phyloP scores from a whole-genome alignment of 495 filamentous ascomycete genomes.

The Acidomyces sp. region DNA sequence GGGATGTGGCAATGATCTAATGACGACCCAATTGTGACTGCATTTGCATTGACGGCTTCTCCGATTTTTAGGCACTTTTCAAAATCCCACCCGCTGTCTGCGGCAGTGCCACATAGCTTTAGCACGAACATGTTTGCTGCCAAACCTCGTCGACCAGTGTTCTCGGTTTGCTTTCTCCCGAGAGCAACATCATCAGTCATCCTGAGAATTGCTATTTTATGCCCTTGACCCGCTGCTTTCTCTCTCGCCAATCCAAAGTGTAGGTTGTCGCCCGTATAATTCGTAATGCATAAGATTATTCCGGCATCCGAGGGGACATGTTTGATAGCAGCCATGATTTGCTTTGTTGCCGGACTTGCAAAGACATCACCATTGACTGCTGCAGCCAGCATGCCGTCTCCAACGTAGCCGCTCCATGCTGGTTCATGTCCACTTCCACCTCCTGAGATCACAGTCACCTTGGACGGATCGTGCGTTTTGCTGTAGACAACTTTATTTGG shows the following conservation, averaged over 20 bases:
- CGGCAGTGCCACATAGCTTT: constrained; percentile 27
- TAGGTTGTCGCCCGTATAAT: constrained; percentile 53
- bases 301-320: constrained; percentile 44
- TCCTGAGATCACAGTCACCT: constrained; percentile 46
- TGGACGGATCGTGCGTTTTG: constrained; percentile 35
- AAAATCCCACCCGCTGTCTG: constrained; percentile 30
- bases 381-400: constrained; percentile 46
- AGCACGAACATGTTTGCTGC: constrained; percentile 39
- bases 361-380: constrained; percentile 50
- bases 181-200: constrained; percentile 50
- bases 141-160: constrained; percentile 45
- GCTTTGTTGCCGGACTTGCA: constrained; percentile 47
- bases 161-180: constrained; percentile 40
- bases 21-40: constrained; percentile 47
- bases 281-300: constrained; percentile 49
- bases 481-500: constrained; percentile 45
- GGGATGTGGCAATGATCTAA: constrained; percentile 54
- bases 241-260: constrained; percentile 52
- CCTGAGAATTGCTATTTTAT: constrained; percentile 42
- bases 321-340: constrained; percentile 45
- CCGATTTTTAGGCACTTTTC: constrained; percentile 46
- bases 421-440: constrained; percentile 52
- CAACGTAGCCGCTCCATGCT: constrained; percentile 51
- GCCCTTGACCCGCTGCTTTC: constrained; percentile 43
- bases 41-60: constrained; percentile 37